Conservation (phyloP, 2,329 filamentous ascomycete species). For the Cercospora citrullina region DNA sequence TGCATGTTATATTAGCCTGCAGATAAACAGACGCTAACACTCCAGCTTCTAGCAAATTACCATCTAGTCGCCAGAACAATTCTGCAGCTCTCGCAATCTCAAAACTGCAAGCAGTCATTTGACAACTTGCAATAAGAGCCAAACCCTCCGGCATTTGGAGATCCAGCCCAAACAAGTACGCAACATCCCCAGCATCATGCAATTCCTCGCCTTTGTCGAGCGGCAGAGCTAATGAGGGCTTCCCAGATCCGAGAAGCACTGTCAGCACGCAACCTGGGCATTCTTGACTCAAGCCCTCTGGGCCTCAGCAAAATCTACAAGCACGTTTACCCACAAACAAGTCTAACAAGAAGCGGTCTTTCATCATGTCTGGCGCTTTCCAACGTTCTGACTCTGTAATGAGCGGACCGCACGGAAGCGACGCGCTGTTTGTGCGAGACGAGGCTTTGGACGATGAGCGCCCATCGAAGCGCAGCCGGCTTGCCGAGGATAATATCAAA, state of each 20-base stretch:
- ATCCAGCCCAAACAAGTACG: neutral
- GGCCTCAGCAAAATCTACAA: no score
- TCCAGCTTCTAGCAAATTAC: neutral
- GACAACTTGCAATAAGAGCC: neutral
- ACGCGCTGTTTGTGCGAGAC: neutral
- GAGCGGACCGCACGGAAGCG: neutral
- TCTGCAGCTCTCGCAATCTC: neutral
- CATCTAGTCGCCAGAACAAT: neutral
- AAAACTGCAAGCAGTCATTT: neutral
- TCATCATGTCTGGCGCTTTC: neutral
- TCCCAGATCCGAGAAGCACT: neutral
- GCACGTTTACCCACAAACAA: neutral
- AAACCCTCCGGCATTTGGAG: neutral
- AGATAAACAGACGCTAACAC: neutral
- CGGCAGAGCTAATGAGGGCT: conserved; percentile 1
- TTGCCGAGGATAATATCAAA: neutral
- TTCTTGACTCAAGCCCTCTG: no score
- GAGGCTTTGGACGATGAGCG: neutral
- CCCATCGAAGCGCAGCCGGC: neutral
- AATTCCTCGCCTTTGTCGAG: neutral
- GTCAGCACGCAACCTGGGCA: no score
- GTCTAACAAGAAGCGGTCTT: neutral
- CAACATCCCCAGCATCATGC: neutral
- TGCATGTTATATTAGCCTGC: neutral
- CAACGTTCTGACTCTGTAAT: neutral